Base-by-base conservation (phyloP, 495 filamentous ascomycete genomes). In the Aspergillus funiculosus region DNA sequence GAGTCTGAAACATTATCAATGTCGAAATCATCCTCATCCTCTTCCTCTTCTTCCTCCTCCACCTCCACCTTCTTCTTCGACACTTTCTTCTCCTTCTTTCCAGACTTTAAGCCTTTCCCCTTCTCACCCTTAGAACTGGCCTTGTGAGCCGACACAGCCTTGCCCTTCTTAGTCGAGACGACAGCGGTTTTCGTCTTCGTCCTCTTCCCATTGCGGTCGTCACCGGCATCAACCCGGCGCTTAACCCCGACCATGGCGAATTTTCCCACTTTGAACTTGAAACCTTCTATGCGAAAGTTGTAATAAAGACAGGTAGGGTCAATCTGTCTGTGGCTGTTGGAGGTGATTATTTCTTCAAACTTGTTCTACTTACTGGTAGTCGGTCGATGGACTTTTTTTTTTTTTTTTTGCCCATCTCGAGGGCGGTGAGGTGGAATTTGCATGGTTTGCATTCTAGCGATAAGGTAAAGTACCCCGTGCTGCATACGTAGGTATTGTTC, bases 151-250 rank as follows among this genome's bases (percentile, higher is more conserved):
- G 59, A 50, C 22, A 51, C 54, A 36, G 57, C 30, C 53, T 67
- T 62, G 42, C 65, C 66, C 52, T 69, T 71, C 43, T n/a, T n/a
- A n/a, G 53, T 28, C 13, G 64, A 46, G 34, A 54, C 60, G 51
- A 61, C 55, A 32, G 30, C 57, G 30, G 61, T 57, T 58, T 70
- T 72, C 32, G 59, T 66, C 58, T 71, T 73, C 49, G 59, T 67
- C 29, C 70, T 63, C 58, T 73, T 73, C 50, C 70, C 70, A 62
- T 70, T 67, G 60, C 68, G 65, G 43, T 71, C 68, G 31, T 72
- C 68, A 22, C 58, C 58, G 44, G 56, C 39, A 31, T 72, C 70
- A 43, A 72, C 68, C 6, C 53, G 53, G 43, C 70, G 68, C 53
- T 73, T 73, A 5, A 70, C 51, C 53, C 70, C 70, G 47, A 65